A percentile compares a stretch with the other conserved stretches of the same genome.
Evolutionary conservation across 1,284 basidiomycete species (phyloP).

Genomic region (Trichosporon coremiiforme): DNA sequence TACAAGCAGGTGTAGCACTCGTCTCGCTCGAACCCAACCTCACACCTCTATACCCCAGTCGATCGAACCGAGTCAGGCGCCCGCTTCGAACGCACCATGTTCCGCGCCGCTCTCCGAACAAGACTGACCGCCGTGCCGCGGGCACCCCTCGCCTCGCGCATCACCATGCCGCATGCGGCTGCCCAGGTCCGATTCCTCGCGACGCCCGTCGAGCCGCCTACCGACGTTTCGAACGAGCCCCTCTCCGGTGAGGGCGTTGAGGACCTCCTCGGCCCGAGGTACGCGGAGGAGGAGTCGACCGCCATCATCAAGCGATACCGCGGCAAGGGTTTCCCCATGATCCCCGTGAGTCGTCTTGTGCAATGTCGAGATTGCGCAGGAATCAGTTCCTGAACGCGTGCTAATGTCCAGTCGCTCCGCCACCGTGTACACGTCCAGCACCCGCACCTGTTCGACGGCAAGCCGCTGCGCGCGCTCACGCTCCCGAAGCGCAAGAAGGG

Average conservation of each 20-base stretch:
- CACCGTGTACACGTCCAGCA: conserved; percentile 81
- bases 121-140: not conserved
- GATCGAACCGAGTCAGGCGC: not conserved
- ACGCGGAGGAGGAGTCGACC: conserved; percentile 25
- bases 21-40: not conserved
- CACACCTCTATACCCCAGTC: not conserved
- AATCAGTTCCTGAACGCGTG: not conserved
- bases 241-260: conserved; percentile 25
- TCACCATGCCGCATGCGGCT: conserved; percentile 22
- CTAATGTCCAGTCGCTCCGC: conserved; percentile 64
- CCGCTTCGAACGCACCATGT: conserved; percentile 15
- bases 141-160: conserved; percentile 21
- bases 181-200: conserved; percentile 15
- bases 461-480: conserved; percentile 81
- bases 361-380: not conserved
- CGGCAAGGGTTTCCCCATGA: conserved; percentile 51
- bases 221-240: not conserved
- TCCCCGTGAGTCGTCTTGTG: conserved; percentile 42
- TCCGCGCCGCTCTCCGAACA: conserved; percentile 18
- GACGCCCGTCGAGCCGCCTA: conserved; percentile 13
- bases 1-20: not conserved
- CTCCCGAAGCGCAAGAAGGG: conserved; percentile 79
- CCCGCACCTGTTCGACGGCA: conserved; percentile 77
- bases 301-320: conserved; percentile 50
- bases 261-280: conserved; percentile 10